Evolutionary conservation across 2,329 filamentous ascomycete genomes (phyloP).

Genomic region (Aspergillus latus): DNA sequence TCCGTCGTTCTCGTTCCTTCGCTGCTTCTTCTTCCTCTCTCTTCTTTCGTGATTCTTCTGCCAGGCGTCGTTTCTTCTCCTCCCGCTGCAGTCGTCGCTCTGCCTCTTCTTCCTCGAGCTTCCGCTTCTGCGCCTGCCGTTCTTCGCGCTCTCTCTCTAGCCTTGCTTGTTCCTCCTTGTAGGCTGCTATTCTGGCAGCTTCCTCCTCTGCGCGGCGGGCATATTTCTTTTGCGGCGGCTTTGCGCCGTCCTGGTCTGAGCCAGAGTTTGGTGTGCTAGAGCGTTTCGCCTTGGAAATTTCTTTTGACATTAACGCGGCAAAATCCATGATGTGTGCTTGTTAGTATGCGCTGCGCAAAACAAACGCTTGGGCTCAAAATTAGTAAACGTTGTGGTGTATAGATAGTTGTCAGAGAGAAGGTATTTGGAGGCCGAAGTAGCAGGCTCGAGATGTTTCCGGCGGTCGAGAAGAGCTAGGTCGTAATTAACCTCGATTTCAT

Average conservation of each 20-base stretch:
- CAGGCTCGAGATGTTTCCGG: constrained; percentile 5
- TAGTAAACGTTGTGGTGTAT: background rate
- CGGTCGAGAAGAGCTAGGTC: constrained; percentile 11
- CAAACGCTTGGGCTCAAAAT: background rate
- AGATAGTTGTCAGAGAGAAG: background rate
- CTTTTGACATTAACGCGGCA: constrained; percentile 85
- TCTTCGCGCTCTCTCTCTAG: constrained; percentile 70
- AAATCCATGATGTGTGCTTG: constrained; percentile 74
- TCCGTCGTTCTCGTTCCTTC: constrained; percentile 70
- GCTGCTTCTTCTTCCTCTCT: constrained; percentile 72
- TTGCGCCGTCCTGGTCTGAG: constrained; percentile 21
- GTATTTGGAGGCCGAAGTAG: background rate
- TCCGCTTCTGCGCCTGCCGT: constrained; percentile 74
- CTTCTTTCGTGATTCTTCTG: constrained; percentile 71
- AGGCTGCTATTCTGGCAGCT: constrained; percentile 74
- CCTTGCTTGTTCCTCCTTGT: constrained; percentile 75
- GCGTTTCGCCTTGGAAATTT: constrained; percentile 78
- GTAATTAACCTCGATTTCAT: constrained; percentile 8
- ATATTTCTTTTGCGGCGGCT: constrained; percentile 66
- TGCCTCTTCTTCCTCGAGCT: constrained; percentile 81
- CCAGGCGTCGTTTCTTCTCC: constrained; percentile 77
- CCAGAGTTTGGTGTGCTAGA: constrained; percentile 31
- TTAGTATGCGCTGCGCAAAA: background rate
- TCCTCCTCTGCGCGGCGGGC: constrained; percentile 83
- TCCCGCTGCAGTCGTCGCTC: constrained; percentile 68